These are phyloP conservation scores for Ceratobasidium sp. DNA, from an alignment of 1,284 basidiomycete species.

Conservation along the genomic window DNA sequence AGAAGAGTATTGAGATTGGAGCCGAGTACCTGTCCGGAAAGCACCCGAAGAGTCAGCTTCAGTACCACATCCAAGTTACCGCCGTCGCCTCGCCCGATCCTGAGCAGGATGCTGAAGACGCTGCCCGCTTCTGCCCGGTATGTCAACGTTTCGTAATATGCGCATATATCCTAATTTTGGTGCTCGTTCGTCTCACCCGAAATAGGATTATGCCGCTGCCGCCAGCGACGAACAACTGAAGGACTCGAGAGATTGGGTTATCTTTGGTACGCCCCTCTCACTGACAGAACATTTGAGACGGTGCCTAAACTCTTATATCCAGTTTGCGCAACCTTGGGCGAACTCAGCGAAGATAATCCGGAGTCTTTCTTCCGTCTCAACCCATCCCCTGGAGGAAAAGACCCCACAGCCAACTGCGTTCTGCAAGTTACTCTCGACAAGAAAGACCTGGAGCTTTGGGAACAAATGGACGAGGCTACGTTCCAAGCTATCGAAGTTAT, in stretches of 20 bases:
- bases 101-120: constrained; percentile 47
- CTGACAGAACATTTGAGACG: not conserved
- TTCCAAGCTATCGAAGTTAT: constrained; percentile 48
- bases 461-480: constrained; percentile 50
- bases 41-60: constrained; percentile 45
- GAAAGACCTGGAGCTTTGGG: constrained; percentile 46
- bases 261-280: constrained; percentile 42
- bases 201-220: constrained; percentile 48
- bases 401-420: constrained; percentile 47
- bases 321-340: constrained; percentile 45
- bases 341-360: constrained; percentile 46
- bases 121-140: constrained; percentile 47
- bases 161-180: not conserved
- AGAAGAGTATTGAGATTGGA: constrained; percentile 48
- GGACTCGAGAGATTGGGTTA: constrained; percentile 47
- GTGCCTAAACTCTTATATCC: not conserved
- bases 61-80: constrained; percentile 51
- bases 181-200: not conserved
- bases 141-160: not conserved
- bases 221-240: constrained; percentile 46
- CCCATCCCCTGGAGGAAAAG: not conserved
- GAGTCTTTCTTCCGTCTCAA: constrained; percentile 43
- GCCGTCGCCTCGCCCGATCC: constrained; percentile 48
- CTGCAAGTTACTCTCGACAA: constrained; percentile 48
- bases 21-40: constrained; percentile 50